Conservation (phyloP, 2,329 filamentous ascomycete genomes). For the Alternaria ventricosa region DNA sequence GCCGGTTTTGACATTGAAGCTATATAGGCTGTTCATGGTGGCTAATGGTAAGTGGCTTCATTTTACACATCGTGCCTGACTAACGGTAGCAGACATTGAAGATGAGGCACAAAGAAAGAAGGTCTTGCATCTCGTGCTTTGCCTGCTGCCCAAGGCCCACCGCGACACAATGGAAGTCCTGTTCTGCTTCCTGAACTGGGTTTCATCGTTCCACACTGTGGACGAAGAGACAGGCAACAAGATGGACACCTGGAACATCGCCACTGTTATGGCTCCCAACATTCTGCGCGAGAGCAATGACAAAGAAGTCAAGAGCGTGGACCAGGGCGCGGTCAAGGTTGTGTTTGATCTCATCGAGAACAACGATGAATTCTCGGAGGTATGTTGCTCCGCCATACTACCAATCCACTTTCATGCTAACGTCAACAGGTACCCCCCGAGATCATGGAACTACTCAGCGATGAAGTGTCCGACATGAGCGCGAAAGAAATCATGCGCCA, state of each 20-base stretch:
- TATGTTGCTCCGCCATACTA: slow-evolving; percentile 57
- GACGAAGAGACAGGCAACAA: slow-evolving; percentile 97
- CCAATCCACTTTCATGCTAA: slow-evolving; percentile 24
- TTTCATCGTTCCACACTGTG: slow-evolving; percentile 93
- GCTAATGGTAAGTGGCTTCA: slow-evolving; percentile 69
- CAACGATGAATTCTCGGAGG: slow-evolving; percentile 97
- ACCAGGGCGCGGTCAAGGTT: slow-evolving; percentile 91
- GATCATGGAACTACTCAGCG: slow-evolving; percentile 82
- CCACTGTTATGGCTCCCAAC: slow-evolving; percentile 96
- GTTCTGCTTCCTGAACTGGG: slow-evolving; percentile 97
- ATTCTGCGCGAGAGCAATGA: slow-evolving; percentile 75
- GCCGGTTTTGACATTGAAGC: slow-evolving; percentile 91
- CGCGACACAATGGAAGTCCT: slow-evolving; percentile 93
- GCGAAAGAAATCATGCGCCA: slow-evolving; percentile 97
- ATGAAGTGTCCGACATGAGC: slow-evolving; percentile 86
- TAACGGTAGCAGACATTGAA: slow-evolving; percentile 65
- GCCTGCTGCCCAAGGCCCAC: slow-evolving; percentile 88
- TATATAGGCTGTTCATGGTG: slow-evolving; percentile 88
- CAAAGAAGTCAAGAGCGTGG: slow-evolving; percentile 69
- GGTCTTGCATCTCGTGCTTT: slow-evolving; percentile 88
- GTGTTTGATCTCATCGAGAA: slow-evolving; percentile 89
- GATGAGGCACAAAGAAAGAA: slow-evolving; percentile 83
- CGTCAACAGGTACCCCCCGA: slow-evolving; percentile 83
- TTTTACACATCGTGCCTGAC: background rate
- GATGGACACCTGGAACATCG: slow-evolving; percentile 98